Conservation (phyloP, 2,329 filamentous ascomycete species). For the Gremmenia infestans region DNA sequence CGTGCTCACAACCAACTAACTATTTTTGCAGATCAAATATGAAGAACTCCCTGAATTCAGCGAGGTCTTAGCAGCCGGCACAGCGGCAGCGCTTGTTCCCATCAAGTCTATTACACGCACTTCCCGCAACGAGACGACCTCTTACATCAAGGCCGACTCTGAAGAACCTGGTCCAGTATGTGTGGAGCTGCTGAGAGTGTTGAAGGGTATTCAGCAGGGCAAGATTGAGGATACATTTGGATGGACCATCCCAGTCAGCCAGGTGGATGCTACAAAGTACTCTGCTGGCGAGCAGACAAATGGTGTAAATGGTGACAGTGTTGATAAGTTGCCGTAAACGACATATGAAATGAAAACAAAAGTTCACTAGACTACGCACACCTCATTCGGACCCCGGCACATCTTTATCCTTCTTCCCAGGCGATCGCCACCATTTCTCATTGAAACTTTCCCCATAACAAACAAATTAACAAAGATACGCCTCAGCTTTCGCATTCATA, state of each 20-base stretch:
- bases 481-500: too few relatives aligned
- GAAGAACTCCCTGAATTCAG: constrained; percentile 53
- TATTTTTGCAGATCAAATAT: constrained; percentile 55
- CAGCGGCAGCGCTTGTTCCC: constrained; percentile 84
- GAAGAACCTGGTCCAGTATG: constrained; percentile 71
- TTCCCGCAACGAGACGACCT: constrained; percentile 45
- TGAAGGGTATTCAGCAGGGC: constrained; percentile 83
- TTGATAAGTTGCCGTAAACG: constrained; percentile 13
- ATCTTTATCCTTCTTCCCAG: too few relatives aligned
- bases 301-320: constrained; percentile 18
- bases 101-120: constrained; percentile 83
- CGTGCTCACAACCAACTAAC: background rate
- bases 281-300: constrained; percentile 14
- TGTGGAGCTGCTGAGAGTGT: constrained; percentile 63
- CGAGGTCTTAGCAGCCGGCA: constrained; percentile 89
- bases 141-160: constrained; percentile 49
- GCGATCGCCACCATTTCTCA: too few relatives aligned
- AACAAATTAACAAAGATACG: too few relatives aligned
- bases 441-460: too few relatives aligned
- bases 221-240: constrained; percentile 61
- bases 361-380: too few relatives aligned
- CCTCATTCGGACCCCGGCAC: too few relatives aligned
- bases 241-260: constrained; percentile 30
- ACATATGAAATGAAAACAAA: background rate
- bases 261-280: constrained; percentile 28